Evolutionary conservation across 768 basidiomycete species (phyloP), one percentile per base, ranked within the genome.

Genomic region (Clavaria fumosa): DNA sequence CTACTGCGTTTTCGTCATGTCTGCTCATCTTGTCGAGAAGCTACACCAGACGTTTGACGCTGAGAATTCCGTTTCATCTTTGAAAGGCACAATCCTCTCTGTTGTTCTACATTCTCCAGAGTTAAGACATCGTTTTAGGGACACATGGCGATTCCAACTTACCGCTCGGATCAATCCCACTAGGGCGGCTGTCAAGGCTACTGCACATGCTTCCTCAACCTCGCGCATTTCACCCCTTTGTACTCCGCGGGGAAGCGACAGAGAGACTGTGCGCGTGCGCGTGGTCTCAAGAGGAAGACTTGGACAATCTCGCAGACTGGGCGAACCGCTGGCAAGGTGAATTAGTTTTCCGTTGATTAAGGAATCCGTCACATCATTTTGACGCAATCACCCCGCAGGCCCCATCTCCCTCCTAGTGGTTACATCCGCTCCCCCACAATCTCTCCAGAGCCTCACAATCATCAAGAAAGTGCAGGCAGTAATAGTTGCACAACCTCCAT

Each of bases 321-420:
- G 53, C 53, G 17, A 34, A 50, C 0, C 39, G 47, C 5, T 75
- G 72, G 72, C 50, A 56, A 38, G 72, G 69, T 66, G 45, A 28
- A 46, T 35, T 31, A 32, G 12, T 34, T 34, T 35, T 26, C 26
- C 3, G 23, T 24, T 19, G 6, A 31, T 21, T 26, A 11, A 9
- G 14, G 21, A 14, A 6, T 30, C 11, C n/a, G 7, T 26, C n/a
- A n/a, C n/a, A n/a, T n/a, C n/a, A n/a, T 37, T 27, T 10, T 26
- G 37, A 14, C 3, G 11, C 15, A 14, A 23, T 38, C 31, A 19
- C 14, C 20, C 5, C 22, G 10, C 31, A 72, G 70, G 67, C 5
- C 64, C 69, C 0, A 53, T 72, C 1, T 73, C 70, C 5, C 50
- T 75, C 4, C 43, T 75, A 22, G 48, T 72, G 36, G 59, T 60